Conservation (phyloP, 2,329 filamentous ascomycete species). For the Cytospora mali region DNA sequence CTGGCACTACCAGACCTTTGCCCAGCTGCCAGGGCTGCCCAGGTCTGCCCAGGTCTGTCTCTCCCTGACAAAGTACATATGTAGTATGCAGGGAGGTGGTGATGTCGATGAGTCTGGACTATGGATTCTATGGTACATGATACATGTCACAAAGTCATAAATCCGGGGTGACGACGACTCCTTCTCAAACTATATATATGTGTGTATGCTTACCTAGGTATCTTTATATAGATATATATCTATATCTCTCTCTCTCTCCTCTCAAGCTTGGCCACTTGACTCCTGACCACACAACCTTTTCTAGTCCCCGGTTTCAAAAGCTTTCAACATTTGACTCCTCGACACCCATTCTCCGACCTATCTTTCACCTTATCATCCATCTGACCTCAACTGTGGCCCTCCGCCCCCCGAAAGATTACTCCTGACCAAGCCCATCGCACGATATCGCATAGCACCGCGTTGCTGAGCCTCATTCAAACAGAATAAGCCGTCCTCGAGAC, state of each 20-base stretch:
- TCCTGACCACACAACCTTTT: conserved; percentile 20
- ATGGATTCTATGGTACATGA: not conserved
- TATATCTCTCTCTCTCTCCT: no score
- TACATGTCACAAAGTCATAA: conserved; percentile 8
- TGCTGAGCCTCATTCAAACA: not conserved
- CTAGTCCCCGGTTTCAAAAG: conserved; percentile 21
- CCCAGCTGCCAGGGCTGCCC: no score
- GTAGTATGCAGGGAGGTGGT: conserved; percentile 6
- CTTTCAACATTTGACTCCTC: conserved; percentile 6
- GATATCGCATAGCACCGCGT: conserved; percentile 14
- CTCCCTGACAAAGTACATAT: not conserved
- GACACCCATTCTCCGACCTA: conserved; percentile 10
- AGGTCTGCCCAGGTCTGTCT: not conserved
- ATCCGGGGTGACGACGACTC: conserved; percentile 1
- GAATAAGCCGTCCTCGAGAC: not conserved
- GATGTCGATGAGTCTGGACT: conserved; percentile 20
- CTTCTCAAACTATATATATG: not conserved
- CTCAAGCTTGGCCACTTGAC: conserved; percentile 19
- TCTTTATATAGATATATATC: conserved; percentile 8
- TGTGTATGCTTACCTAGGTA: no score
- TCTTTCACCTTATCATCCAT: conserved; percentile 7
- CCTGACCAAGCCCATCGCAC: conserved; percentile 6
- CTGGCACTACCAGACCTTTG: not conserved
- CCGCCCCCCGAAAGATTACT: conserved; percentile 4
- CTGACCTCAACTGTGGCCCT: not conserved